Evolutionary conservation across 768 basidiomycete genomes (phyloP), one percentile per base, ranked within the genome.

Genomic region (Boletus pseudo-olivaceus): DNA sequence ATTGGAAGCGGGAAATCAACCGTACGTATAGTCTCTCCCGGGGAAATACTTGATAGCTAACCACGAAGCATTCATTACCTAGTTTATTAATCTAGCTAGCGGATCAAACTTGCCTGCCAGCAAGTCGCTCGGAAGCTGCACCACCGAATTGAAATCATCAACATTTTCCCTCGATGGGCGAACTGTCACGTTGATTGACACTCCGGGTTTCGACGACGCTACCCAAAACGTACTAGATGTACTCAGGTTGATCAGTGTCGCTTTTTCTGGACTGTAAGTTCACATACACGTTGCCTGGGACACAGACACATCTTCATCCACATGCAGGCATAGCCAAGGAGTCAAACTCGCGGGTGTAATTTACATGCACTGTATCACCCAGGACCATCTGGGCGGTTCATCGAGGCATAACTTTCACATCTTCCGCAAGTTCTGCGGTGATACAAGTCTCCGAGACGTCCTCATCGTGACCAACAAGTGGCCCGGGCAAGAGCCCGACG

Each of bases 181-280:
- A 11, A 58, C 49, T 26, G 70, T 83, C 41, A 75, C 70, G 1
- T 66, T 84, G 26, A 76, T 84, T 48, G 82, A 84, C 59, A 84
- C 82, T 0, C 82, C 82, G 2, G 82, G 82, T 5, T 83, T 83
- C 53, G 80, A 82, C 55, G 80, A 82, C 55, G 75, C 77, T 4
- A 37, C 35, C n/a, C 71, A 66, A 39, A 76, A 70, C 52, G 79
- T 81, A 40, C 68, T 74, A 0, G 73, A 76, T 14, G 72, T 82
- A 5, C 66, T 82, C 23, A 73, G 69, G 30, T 69, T 73, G 69
- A 79, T 81, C 42, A 76, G 79, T 56, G 73, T 20, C 15, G 59
- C 60, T 23, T 60, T 63, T 39, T 45, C 62, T 26, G 54, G 55
- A 47, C 59, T 60, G 66, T 67, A 47, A 61, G 66, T 7, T 12